These are phyloP conservation scores for Echites panduratus DNA, from an alignment of 257 asterid genomes.

Conservation along the genomic window DNA sequence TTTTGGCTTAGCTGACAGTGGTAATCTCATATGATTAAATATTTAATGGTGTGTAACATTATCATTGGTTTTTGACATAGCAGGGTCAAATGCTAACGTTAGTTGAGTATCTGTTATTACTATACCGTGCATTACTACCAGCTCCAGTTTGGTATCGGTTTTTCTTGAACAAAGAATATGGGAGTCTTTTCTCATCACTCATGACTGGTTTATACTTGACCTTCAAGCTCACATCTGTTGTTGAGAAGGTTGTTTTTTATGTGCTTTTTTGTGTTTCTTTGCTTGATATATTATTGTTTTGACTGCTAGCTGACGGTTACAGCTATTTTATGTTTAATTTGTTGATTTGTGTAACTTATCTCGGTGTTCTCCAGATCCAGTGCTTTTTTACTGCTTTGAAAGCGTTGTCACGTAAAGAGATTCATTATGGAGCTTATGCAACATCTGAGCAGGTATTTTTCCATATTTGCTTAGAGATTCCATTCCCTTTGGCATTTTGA, in stretches of 20 bases:
- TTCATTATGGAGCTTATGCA: slow-evolving; percentile 83
- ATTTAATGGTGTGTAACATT: slow-evolving; percentile 3
- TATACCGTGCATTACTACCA: slow-evolving; percentile 84
- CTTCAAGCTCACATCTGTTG: slow-evolving; percentile 86
- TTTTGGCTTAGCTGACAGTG: not conserved
- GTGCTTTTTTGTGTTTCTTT: slow-evolving; percentile 1
- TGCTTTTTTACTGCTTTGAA: slow-evolving; percentile 58
- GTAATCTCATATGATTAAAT: not conserved
- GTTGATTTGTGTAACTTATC: not conserved
- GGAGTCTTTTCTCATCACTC: slow-evolving; percentile 83
- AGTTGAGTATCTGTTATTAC: slow-evolving; percentile 68
- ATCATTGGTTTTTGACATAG: slow-evolving; percentile 16
- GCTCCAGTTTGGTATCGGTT: slow-evolving; percentile 95
- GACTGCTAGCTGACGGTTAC: not conserved
- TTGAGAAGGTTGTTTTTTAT: slow-evolving; percentile 64
- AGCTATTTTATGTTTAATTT: not conserved
- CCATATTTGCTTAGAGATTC: slow-evolving; percentile 4
- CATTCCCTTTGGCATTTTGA: not conserved
- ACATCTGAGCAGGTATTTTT: slow-evolving; percentile 68
- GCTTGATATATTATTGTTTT: slow-evolving; percentile 14
- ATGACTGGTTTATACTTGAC: slow-evolving; percentile 84
- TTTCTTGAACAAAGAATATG: slow-evolving; percentile 88
- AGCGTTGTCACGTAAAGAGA: slow-evolving; percentile 63
- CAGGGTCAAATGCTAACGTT: slow-evolving; percentile 88
- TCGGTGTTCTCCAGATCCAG: slow-evolving; percentile 49